phyloP scores from a whole-genome alignment of 495 filamentous ascomycete genomes.

The Polyplosphaeria fusca region DNA sequence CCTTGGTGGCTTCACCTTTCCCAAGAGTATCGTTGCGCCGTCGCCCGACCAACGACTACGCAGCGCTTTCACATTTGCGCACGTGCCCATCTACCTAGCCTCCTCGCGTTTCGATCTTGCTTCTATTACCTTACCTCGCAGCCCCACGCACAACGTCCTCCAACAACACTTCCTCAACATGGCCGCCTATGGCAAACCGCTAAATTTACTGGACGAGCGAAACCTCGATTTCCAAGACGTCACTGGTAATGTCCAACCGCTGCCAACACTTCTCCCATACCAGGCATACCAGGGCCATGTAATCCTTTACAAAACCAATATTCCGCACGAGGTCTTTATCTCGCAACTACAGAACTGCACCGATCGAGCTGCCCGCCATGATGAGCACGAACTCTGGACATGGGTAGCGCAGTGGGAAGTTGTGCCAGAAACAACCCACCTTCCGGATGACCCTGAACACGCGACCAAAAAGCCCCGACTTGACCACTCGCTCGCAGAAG shows the following conservation, averaged over 20 bases:
- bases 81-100: too few relatives aligned
- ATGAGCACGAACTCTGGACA: slow-evolving; percentile 14
- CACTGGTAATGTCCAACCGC: slow-evolving; percentile 11
- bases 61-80: too few relatives aligned
- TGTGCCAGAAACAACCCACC: neutral
- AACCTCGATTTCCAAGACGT: slow-evolving; percentile 20
- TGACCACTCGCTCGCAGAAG: neutral
- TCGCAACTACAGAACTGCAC: slow-evolving; percentile 12
- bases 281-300: neutral
- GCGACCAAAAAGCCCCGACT: slow-evolving; percentile 1
- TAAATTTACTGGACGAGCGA: slow-evolving; percentile 21
- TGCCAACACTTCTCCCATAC: slow-evolving; percentile 13
- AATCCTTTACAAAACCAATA: neutral
- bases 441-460: neutral
- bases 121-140: too few relatives aligned
- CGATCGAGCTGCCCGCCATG: neutral
- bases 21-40: too few relatives aligned
- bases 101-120: too few relatives aligned
- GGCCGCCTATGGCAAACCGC: slow-evolving; percentile 6
- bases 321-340: slow-evolving; percentile 10
- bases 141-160: too few relatives aligned
- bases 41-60: too few relatives aligned
- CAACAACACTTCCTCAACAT: too few relatives aligned
- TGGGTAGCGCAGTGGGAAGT: slow-evolving; percentile 24
- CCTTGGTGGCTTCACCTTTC: too few relatives aligned